phyloP scores from a whole-genome alignment of 768 basidiomycete genomes.

The Leccinellum rugosiceps region DNA sequence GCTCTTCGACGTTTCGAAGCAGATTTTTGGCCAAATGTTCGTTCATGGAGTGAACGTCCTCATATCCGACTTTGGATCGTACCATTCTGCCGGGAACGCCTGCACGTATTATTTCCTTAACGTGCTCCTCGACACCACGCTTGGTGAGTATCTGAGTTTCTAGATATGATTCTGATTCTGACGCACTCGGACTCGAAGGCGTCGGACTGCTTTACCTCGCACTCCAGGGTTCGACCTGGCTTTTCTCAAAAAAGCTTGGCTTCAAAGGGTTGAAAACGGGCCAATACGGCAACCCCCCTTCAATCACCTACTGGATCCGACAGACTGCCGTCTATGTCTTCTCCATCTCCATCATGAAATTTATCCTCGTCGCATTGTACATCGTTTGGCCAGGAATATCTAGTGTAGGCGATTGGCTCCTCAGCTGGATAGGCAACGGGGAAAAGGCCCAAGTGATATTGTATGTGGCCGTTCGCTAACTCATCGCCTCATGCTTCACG shows the following conservation, averaged over 20 bases:
- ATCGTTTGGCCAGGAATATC: constrained; percentile 68
- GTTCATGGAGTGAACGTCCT: constrained; percentile 78
- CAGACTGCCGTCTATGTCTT: constrained; percentile 82
- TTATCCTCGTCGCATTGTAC: constrained; percentile 79
- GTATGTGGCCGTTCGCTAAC: constrained; percentile 43
- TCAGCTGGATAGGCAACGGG: constrained; percentile 72
- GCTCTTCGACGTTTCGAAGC: constrained; percentile 93
- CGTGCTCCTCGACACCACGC: constrained; percentile 70
- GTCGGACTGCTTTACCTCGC: constrained; percentile 78
- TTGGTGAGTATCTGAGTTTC: constrained; percentile 54
- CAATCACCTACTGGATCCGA: constrained; percentile 64
- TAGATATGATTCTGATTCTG: constrained; percentile 2
- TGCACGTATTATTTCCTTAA: constrained; percentile 93
- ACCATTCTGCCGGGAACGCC: constrained; percentile 71
- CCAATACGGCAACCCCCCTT: constrained; percentile 84
- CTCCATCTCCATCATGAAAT: constrained; percentile 83
- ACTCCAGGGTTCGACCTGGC: constrained; percentile 58
- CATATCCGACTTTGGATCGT: constrained; percentile 73
- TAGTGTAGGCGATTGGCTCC: constrained; percentile 78
- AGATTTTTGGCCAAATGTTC: constrained; percentile 81
- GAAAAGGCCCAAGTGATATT: constrained; percentile 75
- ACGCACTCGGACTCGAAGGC: constrained; percentile 37
- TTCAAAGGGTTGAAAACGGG: constrained; percentile 83
- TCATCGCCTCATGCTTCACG: constrained; percentile 9
- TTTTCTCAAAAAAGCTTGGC: constrained; percentile 60